These are phyloP conservation scores for Alloascoidea hylecoeti DNA, from an alignment of 805 yeast species.

Conservation along the genomic window DNA sequence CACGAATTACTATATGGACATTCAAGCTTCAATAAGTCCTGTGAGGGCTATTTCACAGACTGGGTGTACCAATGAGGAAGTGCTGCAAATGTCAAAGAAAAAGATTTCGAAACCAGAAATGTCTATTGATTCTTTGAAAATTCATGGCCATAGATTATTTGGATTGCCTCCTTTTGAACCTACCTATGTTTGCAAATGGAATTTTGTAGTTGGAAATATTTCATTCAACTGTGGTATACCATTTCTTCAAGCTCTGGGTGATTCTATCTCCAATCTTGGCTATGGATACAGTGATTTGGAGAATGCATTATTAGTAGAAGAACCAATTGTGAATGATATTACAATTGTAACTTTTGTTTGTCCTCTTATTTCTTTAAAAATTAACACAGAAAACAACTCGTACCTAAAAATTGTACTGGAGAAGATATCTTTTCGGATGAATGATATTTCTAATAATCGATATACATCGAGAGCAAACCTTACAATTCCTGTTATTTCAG, in stretches of 20 bases:
- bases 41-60: conserved; percentile 19
- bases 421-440: conserved; percentile 23
- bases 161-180: conserved; percentile 86
- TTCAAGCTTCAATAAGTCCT: conserved; percentile 64
- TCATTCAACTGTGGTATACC: conserved; percentile 32
- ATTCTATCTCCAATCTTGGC: conserved; percentile 31
- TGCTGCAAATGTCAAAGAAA: conserved; percentile 7
- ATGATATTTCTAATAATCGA: conserved; percentile 57
- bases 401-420: conserved; percentile 8
- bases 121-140: conserved; percentile 38
- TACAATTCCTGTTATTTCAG: conserved; percentile 30
- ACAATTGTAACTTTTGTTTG: conserved; percentile 28
- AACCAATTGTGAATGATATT: conserved; percentile 51
- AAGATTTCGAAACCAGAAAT: conserved; percentile 23
- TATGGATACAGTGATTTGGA: conserved; percentile 65
- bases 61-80: conserved; percentile 6
- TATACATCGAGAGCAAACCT: conserved; percentile 43
- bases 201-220: conserved; percentile 52
- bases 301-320: conserved; percentile 48
- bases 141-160: conserved; percentile 86
- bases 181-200: conserved; percentile 88
- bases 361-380: neutral
- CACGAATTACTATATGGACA: conserved; percentile 86
- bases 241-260: conserved; percentile 27
- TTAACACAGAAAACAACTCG: neutral